Evolutionary conservation across 768 basidiomycete genomes (phyloP).

Genomic region (Rhodotorula paludigena): DNA sequence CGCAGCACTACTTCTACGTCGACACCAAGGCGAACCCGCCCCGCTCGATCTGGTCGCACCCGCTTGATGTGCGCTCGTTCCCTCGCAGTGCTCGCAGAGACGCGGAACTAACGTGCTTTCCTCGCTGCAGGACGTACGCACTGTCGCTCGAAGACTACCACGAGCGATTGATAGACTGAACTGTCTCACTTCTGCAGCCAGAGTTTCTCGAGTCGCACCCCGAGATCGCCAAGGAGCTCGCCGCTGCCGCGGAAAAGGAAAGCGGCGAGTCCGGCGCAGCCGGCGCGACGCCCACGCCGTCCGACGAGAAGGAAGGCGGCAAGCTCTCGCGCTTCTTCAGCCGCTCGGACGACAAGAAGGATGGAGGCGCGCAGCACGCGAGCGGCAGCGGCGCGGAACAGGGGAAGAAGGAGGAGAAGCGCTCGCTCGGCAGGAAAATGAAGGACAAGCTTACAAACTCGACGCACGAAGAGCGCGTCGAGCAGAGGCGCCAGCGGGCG

Average conservation of each 20-base stretch:
- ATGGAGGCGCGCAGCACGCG: not conserved
- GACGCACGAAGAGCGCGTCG: slow-evolving; percentile 32
- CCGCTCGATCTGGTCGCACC: slow-evolving; percentile 43
- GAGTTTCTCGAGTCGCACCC: slow-evolving; percentile 32
- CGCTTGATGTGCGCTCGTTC: slow-evolving; percentile 27
- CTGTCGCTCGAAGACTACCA: not conserved
- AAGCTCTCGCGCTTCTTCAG: not conserved
- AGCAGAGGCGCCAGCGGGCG: slow-evolving; percentile 22
- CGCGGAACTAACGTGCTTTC: not conserved
- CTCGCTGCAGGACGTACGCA: not conserved
- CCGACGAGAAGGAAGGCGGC: not conserved
- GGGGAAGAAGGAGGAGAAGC: slow-evolving; percentile 23
- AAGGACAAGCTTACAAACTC: slow-evolving; percentile 38
- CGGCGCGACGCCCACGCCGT: not conserved
- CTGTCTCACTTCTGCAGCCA: slow-evolving; percentile 5
- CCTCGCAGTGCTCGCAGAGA: not conserved
- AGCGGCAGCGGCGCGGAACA: not conserved
- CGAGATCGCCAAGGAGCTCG: slow-evolving; percentile 11
- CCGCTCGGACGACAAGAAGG: not conserved
- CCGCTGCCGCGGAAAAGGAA: not conserved
- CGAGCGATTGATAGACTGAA: too few species aligned
- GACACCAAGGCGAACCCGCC: slow-evolving; percentile 40
- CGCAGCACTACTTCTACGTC: slow-evolving; percentile 42
- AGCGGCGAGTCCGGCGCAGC: too few species aligned
- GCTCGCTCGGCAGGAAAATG: slow-evolving; percentile 38